phyloP scores from a whole-genome alignment of 1,284 basidiomycete genomes.

The Rhodotorula glutinis region DNA sequence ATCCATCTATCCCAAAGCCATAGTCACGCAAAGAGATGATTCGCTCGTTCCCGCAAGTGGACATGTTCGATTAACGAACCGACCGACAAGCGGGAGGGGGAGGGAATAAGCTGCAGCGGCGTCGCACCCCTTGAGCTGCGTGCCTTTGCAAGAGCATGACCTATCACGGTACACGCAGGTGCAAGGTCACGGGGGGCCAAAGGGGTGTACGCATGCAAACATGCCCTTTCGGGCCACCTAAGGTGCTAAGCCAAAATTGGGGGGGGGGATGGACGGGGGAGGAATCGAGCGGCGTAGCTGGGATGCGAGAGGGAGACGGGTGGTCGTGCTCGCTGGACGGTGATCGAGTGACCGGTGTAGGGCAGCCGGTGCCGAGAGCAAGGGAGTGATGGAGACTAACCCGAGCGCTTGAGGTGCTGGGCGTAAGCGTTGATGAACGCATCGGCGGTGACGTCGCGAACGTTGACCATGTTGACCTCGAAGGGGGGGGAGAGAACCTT shows the following conservation, averaged over 20 bases:
- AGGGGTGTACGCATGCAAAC: not conserved
- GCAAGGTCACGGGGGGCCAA: too few species aligned
- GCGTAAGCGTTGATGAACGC: conserved; percentile 66
- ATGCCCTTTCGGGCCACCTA: conserved; percentile 41
- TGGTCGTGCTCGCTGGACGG: not conserved
- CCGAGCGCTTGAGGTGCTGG: conserved; percentile 54
- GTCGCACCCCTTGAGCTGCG: too few species aligned
- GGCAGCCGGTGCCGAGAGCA: not conserved
- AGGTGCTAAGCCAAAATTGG: conserved; percentile 29
- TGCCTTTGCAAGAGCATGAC: too few species aligned
- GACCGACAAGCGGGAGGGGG: too few species aligned
- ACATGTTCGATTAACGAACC: too few species aligned
- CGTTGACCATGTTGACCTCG: conserved; percentile 28
- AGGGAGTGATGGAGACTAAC: conserved; percentile 10
- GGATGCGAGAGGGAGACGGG: not conserved
- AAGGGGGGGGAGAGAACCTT: conserved; percentile 18
- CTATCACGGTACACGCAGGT: too few species aligned
- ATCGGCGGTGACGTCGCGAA: conserved; percentile 61
- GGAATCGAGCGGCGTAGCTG: not conserved
- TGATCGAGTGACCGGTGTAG: not conserved
- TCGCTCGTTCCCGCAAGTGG: too few species aligned
- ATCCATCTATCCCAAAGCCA: too few species aligned
- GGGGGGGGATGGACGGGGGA: not conserved
- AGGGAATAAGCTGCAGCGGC: too few species aligned
- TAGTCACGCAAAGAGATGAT: too few species aligned